Base-by-base conservation (phyloP, 2,329 filamentous ascomycete species). In the Grosmannia clavigera region DNA sequence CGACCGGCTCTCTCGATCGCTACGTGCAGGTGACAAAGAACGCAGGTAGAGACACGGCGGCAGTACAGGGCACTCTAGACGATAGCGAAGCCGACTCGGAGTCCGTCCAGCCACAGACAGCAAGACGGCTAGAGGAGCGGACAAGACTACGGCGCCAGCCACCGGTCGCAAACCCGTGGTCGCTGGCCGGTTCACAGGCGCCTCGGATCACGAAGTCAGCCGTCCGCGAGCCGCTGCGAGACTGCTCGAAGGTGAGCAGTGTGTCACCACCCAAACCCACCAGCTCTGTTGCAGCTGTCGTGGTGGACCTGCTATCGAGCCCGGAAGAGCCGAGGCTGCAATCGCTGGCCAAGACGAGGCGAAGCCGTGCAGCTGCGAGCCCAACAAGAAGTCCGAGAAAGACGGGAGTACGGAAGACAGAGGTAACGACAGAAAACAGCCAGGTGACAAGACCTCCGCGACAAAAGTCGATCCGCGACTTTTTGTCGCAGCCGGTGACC, bases 11-110 rank as follows among this genome's bases (percentile, higher is more conserved):
- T 1, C 62, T 78, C 6, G 71, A 77, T 56, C 71, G 68, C 11
- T 77, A 70, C 54, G 67, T 74, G 61, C 71, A 65, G 50, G 68
- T 72, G 43, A 72, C 70, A 25, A 29, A n/a, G 22, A 14, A 3
- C 16, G 29, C 43, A 46, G 19, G 43, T 4, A 46, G 7, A 4
- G 6, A n/a, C 16, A 19, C 43, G 19, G 14, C 40, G 3, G 40
- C 40, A 43, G 14, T 14, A 43, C 22, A 22, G 22, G 22, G 22
- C 22, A 22, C 22, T 22, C 31, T 5, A 43, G 35, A 19, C 54
- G 22, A 6, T 11, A 11, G 7, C 12, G 22, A 56, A 11, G 7
- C 35, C 29, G 25, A 14, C 14, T 6, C 5, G 25, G 9, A 6
- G 12, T 2, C 7, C 5, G 22, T 29, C 16, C 40, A 50, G 27